Percentiles rank a stretch among this genome's conserved stretches.
Evolutionary conservation across 2,329 filamentous ascomycete genomes (phyloP).

Genomic region (Colletotrichum theobromicola): DNA sequence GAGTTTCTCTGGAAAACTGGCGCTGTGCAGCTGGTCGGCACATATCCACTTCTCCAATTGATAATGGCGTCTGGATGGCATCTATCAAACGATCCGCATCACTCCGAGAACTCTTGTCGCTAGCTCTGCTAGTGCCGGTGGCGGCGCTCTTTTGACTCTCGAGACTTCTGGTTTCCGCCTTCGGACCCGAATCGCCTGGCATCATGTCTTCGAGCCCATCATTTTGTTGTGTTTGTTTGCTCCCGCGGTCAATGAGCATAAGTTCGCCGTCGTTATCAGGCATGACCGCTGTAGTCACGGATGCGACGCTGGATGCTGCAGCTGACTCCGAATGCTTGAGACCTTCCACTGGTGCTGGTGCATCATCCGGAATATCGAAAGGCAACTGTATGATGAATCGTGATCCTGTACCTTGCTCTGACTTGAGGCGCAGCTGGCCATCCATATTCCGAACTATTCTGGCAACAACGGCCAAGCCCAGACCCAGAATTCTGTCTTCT

Average conservation of each 20-base stretch:
- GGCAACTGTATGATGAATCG: constrained; percentile 82
- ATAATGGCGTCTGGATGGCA: constrained; percentile 68
- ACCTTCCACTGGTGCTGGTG: constrained; percentile 27
- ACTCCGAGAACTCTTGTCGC: constrained; percentile 56
- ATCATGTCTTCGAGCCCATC: neutral
- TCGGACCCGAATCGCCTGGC: neutral
- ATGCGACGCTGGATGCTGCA: constrained; percentile 30
- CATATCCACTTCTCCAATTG: constrained; percentile 27
- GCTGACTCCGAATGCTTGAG: constrained; percentile 15
- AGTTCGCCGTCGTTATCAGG: constrained; percentile 56
- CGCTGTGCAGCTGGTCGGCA: constrained; percentile 21
- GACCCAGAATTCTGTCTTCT: constrained; percentile 64
- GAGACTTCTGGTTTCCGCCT: constrained; percentile 33
- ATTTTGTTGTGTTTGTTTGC: constrained; percentile 17
- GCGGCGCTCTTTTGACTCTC: constrained; percentile 33
- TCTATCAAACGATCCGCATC: constrained; percentile 76
- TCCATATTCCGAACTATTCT: constrained; percentile 90
- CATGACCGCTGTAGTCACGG: constrained; percentile 34
- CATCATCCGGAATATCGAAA: constrained; percentile 65
- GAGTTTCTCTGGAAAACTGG: constrained; percentile 23
- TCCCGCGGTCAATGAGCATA: constrained; percentile 61
- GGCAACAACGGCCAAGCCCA: constrained; percentile 88
- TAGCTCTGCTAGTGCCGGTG: constrained; percentile 46
- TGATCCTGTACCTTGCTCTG: constrained; percentile 81
- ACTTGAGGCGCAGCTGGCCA: constrained; percentile 83